These are phyloP conservation scores for Colletotrichum cordylinicola DNA, from an alignment of 2,329 filamentous ascomycete species.

Conservation along the genomic window DNA sequence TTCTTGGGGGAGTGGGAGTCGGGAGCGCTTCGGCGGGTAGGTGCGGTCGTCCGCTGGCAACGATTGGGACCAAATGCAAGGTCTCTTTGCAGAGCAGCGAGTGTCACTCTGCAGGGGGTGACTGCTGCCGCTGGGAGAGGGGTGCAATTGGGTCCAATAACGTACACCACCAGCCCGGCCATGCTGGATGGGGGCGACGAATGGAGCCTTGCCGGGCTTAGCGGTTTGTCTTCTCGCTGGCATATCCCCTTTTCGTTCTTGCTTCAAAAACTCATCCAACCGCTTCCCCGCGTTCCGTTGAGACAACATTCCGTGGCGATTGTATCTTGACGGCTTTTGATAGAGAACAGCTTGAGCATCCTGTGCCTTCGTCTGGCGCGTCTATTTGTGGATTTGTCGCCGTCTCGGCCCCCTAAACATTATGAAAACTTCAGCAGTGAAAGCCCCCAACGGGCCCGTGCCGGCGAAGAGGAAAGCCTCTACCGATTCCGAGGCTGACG, in stretches of 20 bases:
- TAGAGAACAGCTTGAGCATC: not conserved
- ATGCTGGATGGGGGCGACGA: constrained; percentile 5
- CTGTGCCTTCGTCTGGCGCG: not conserved
- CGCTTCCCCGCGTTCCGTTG: constrained; percentile 8
- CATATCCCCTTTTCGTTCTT: constrained; percentile 2
- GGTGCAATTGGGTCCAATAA: constrained; percentile 8
- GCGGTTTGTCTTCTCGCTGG: constrained; percentile 3
- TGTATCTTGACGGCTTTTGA: not conserved
- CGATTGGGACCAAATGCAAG: constrained; percentile 1
- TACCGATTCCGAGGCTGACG: constrained; percentile 33
- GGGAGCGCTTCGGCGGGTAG: constrained; percentile 6
- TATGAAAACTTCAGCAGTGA: not conserved
- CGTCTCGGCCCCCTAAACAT: not conserved
- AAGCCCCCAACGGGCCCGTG: not conserved
- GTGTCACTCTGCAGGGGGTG: constrained; percentile 6
- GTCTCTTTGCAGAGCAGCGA: not conserved
- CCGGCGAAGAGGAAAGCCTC: constrained; percentile 27
- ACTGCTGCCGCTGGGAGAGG: not conserved
- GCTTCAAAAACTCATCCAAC: constrained; percentile 7
- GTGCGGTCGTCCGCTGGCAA: not conserved
- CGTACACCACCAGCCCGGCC: not conserved
- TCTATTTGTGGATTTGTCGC: not conserved
- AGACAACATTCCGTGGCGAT: not conserved
- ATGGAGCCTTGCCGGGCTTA: constrained; percentile 20
- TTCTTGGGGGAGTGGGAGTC: not conserved